Conservation (phyloP, 208 protist species). For the Trypanosoma theileri region DNA sequence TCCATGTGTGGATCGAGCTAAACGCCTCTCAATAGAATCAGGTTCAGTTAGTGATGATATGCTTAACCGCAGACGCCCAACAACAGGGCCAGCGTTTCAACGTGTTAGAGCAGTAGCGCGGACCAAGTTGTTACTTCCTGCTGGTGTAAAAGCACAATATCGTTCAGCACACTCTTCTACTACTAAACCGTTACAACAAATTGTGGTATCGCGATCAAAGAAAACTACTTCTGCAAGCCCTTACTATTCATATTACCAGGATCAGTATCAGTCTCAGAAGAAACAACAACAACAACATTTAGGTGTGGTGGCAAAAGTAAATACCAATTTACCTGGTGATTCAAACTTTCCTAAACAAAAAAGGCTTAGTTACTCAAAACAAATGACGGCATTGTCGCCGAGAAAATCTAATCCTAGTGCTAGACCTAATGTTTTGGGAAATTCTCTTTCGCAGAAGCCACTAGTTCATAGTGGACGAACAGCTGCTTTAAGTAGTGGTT, state of each 20-base stretch:
- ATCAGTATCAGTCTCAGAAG: too few species aligned
- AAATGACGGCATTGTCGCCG: neutral
- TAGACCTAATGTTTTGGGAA: neutral
- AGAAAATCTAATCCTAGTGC: neutral
- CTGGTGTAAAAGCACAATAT: neutral
- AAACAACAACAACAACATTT: neutral
- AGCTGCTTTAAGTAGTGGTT: neutral
- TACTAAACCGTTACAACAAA: neutral
- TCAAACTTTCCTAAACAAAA: constrained; percentile 1
- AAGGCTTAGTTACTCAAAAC: neutral
- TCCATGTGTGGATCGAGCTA: neutral
- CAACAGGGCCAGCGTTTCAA: neutral
- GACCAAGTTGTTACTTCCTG: neutral
- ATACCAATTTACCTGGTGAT: neutral
- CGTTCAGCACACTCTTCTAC: neutral
- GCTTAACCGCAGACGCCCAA: constrained; percentile 7
- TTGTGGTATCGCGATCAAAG: neutral
- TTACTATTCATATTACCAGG: too few species aligned
- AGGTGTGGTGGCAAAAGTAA: neutral
- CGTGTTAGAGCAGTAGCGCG: neutral
- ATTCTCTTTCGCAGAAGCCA: neutral
- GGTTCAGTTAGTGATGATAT: neutral
- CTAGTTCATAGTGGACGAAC: neutral
- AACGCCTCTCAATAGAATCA: neutral
- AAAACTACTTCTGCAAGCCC: too few species aligned